These are phyloP conservation scores for Glycine latifolia DNA, from an alignment of 306 rosid genomes.

Conservation along the genomic window DNA sequence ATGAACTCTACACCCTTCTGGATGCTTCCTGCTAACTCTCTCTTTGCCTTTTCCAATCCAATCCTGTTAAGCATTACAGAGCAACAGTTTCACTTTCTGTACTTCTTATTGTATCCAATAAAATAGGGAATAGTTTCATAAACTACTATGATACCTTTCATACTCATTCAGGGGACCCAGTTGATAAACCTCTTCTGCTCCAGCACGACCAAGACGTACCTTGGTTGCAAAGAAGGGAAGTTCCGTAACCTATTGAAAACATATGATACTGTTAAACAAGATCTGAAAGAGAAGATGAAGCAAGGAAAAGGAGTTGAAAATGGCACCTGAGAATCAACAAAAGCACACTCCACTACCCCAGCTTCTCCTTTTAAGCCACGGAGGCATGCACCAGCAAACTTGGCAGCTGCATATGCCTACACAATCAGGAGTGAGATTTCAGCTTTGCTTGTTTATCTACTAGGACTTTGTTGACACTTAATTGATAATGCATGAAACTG, in stretches of 20 bases:
- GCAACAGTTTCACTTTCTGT: constrained; percentile 18
- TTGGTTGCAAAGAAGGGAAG: constrained; percentile 92
- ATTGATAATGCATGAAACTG: background rate
- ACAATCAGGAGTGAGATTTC: constrained; percentile 23
- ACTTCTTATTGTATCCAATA: constrained; percentile 28
- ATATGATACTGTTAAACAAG: constrained; percentile 10
- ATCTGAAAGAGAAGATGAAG: constrained; percentile 3
- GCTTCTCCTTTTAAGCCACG: constrained; percentile 86
- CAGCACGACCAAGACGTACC: constrained; percentile 83
- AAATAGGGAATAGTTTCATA: background rate
- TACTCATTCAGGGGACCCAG: constrained; percentile 87
- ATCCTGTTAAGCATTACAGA: constrained; percentile 49
- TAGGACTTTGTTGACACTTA: background rate
- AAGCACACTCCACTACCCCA: constrained; percentile 83
- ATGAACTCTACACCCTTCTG: constrained; percentile 75
- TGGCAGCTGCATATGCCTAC: constrained; percentile 96
- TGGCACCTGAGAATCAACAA: constrained; percentile 75
- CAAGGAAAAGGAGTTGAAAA: constrained; percentile 11
- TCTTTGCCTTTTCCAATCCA: constrained; percentile 78
- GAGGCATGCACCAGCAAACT: constrained; percentile 83
- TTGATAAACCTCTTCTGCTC: constrained; percentile 79
- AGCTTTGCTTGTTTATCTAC: constrained; percentile 6
- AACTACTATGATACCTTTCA: constrained; percentile 65
- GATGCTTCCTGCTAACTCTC: constrained; percentile 68
- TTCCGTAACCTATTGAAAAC: constrained; percentile 75